phyloP scores from a whole-genome alignment of 352 stramenopile genomes.

The Phytophthora hybrid region DNA sequence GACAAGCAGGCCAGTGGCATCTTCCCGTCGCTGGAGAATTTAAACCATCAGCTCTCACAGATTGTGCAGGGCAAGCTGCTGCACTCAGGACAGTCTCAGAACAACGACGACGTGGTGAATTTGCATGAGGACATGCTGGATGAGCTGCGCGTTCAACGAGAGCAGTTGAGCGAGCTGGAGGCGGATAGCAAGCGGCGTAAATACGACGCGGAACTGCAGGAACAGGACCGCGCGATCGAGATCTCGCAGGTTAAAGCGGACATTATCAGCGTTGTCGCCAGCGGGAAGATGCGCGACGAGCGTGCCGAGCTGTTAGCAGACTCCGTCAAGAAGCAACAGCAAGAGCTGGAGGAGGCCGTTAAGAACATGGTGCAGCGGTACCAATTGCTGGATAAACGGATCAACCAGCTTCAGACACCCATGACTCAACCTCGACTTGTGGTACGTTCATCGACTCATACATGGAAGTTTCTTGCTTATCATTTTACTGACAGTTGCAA shows the following conservation, averaged over 20 bases:
- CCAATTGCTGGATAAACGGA: slow-evolving; percentile 65
- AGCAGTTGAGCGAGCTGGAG: slow-evolving; percentile 79
- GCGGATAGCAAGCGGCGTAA: slow-evolving; percentile 68
- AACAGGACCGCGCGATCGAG: slow-evolving; percentile 76
- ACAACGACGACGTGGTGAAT: slow-evolving; percentile 72
- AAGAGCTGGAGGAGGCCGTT: slow-evolving; percentile 66
- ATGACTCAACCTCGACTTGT: slow-evolving; percentile 49
- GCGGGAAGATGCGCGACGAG: slow-evolving; percentile 73
- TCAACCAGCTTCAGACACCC: slow-evolving; percentile 64
- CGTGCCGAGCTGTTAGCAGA: slow-evolving; percentile 66
- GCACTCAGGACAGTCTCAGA: slow-evolving; percentile 47
- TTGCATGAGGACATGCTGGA: slow-evolving; percentile 74
- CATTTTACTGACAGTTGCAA: slow-evolving; percentile 1
- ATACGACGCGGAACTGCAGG: slow-evolving; percentile 83
- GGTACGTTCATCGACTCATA: slow-evolving; percentile 39
- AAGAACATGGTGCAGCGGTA: slow-evolving; percentile 66
- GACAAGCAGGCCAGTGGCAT: slow-evolving; percentile 87
- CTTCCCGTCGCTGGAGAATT: slow-evolving; percentile 80
- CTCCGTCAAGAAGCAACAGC: slow-evolving; percentile 65
- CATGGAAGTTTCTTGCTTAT: neutral
- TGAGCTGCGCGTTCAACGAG: slow-evolving; percentile 75
- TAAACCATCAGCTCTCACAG: slow-evolving; percentile 82
- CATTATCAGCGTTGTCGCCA: slow-evolving; percentile 73
- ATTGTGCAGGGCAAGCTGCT: slow-evolving; percentile 78
- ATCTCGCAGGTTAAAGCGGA: slow-evolving; percentile 82